Percentiles rank a stretch among this genome's conserved stretches.
Conservation (phyloP, 805 yeast genomes). For the Danielia reshetovae region DNA sequence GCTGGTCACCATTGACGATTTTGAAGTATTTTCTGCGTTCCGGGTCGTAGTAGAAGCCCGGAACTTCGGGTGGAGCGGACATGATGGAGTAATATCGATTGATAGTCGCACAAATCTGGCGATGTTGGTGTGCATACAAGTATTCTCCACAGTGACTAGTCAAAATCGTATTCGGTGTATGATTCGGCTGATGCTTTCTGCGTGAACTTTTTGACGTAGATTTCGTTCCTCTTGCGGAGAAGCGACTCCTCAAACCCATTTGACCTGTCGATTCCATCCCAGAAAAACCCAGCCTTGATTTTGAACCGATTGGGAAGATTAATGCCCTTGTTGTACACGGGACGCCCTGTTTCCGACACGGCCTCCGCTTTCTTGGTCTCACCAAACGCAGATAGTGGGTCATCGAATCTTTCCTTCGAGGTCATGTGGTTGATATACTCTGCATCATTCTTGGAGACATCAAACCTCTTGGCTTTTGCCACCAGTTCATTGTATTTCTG, state of each 20-base stretch:
- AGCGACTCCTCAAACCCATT: conserved; percentile 78
- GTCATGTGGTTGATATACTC: conserved; percentile 32
- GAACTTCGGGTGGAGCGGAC: conserved; percentile 19
- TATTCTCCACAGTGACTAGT: conserved; percentile 2
- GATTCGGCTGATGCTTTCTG: conserved; percentile 11
- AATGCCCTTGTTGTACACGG: conserved; percentile 46
- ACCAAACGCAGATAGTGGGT: conserved; percentile 56
- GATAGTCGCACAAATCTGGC: too few relatives aligned
- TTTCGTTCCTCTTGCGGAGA: conserved; percentile 37
- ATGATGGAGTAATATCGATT: too few relatives aligned
- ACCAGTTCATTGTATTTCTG: conserved; percentile 15
- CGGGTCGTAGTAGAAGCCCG: conserved; percentile 31
- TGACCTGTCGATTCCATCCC: conserved; percentile 92
- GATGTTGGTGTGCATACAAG: not conserved
- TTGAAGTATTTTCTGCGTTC: conserved; percentile 27
- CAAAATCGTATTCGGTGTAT: conserved; percentile 17
- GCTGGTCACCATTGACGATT: conserved; percentile 28
- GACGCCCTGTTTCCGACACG: conserved; percentile 42
- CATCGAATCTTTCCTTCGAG: conserved; percentile 45
- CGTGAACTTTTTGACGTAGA: conserved; percentile 10
- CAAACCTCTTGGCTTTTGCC: conserved; percentile 30
- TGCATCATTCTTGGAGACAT: conserved; percentile 29
- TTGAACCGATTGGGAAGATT: conserved; percentile 70
- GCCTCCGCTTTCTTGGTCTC: not conserved
- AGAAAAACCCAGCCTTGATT: conserved; percentile 72